Base-by-base conservation (phyloP, 495 filamentous ascomycete species). In the Penicillium steckii region DNA sequence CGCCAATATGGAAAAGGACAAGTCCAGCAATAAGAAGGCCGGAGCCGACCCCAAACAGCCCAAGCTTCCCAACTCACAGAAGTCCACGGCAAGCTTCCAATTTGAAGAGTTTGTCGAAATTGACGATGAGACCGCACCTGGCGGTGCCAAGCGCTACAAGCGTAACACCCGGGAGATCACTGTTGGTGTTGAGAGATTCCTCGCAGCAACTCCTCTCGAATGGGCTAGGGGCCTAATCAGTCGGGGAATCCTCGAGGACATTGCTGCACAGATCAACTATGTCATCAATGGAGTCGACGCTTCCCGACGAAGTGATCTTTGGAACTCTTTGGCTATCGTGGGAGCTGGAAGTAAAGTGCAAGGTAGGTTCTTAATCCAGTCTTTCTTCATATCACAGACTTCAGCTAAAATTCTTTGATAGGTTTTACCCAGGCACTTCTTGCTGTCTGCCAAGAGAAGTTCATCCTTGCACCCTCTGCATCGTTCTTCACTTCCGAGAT, bases 401-500 rank as follows among this genome's bases (percentile, higher is more conserved):
- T 15, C n/a, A 37, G 48, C 57, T 53, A 43, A 52, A 21, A 18
- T 48, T 6, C 6, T 8, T n/a, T 38, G 10, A 48, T 35, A 86
- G 85, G 73, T 58, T 91, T 97, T 68, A 93, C 88, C 60, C 91
- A 96, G 46, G 87, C 94, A 44, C 79, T 98, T 32, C 67, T 97
- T 33, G 75, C 83, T 27, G 90, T 86, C 0, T 78, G 97, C 18
- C 82, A 82, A 25, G 81, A 84, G 52, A 93, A 90, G 57, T 95
- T 94, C 65, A 76, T 95, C 30, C 87, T 97, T 50, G 93, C 91
- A 4, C 94, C 94, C 0, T 92, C 88, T 35, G 91, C 87, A 19
- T 96, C 91, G 29, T 97, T 97, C 61, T 98, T 98, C 78, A 95
- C 90, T 29, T 95, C 89, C 40, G 94, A 98, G 70, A 83, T 98